These are phyloP conservation scores for Polyporus tsugae DNA, from an alignment of 1,284 basidiomycete species.

Conservation along the genomic window DNA sequence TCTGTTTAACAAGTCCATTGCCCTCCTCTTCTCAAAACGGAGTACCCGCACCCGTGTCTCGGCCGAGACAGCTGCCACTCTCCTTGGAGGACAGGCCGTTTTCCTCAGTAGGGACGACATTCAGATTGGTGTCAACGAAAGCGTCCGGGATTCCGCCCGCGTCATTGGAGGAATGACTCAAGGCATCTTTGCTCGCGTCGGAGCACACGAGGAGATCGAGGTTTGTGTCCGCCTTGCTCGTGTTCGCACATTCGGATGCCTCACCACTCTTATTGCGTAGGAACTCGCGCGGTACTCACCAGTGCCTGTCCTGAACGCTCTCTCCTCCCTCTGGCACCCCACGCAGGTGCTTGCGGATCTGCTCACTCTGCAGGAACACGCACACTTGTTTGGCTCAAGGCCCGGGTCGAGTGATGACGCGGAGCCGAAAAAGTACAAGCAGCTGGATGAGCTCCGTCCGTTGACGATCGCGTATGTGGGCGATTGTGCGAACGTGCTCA, in stretches of 20 bases:
- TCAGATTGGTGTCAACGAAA: constrained; percentile 97
- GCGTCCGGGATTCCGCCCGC: constrained; percentile 82
- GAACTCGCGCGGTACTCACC: constrained; percentile 89
- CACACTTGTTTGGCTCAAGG: constrained; percentile 54
- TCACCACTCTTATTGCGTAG: constrained; percentile 50
- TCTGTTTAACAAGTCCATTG: constrained; percentile 84
- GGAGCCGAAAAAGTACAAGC: constrained; percentile 15
- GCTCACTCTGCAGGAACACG: constrained; percentile 87
- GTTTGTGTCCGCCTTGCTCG: constrained; percentile 49
- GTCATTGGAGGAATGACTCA: constrained; percentile 96
- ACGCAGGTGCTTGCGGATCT: constrained; percentile 96
- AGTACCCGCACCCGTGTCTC: constrained; percentile 93
- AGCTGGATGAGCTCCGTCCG: constrained; percentile 58
- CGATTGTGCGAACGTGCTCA: constrained; percentile 95
- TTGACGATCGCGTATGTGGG: constrained; percentile 94
- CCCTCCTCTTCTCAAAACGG: constrained; percentile 92
- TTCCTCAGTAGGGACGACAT: constrained; percentile 95
- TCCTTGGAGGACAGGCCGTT: constrained; percentile 90
- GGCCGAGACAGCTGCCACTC: constrained; percentile 80
- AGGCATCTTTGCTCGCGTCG: constrained; percentile 97
- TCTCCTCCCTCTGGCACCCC: constrained; percentile 96
- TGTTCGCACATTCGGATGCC: background rate
- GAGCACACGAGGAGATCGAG: constrained; percentile 92
- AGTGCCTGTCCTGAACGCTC: constrained; percentile 95
- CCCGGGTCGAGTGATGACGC: constrained; percentile 4